Base-by-base conservation (phyloP, 768 basidiomycete species). In the Tylopilus sp. region DNA sequence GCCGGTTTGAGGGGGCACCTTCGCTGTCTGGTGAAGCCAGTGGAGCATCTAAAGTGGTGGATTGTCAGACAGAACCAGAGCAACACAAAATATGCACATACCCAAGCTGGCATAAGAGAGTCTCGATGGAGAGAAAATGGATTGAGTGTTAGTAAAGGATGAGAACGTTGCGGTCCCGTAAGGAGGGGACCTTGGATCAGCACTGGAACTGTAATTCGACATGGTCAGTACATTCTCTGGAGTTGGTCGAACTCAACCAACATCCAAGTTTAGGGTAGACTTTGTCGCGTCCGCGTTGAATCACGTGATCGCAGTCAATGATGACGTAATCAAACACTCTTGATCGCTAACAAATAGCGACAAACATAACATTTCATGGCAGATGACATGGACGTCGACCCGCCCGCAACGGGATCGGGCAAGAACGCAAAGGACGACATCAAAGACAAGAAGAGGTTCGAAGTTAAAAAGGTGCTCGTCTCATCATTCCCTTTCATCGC, bases 401-500 rank as follows among this genome's bases (percentile, higher is more conserved):
- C 64, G 20, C 60, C 68, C 39, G 59, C 65, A 25, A 33, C 63
- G 28, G 60, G 72, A 22, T 68, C 73, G 38, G 71, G 67, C 36
- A 77, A 77, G 59, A 78, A 77, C 50, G 68, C 64, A 49, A 78
- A 78, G 57, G 80, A 82, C 44, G 80, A 81, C 40, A 68, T 58
- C 47, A 88, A 88, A 69, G 76, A 78, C 23, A 92, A 92, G 73
- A 86, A 89, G 64, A 75, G 91, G 55, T 99, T 99, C 66, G 95
- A 98, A 71, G 97, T 99, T 57, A 99, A 99, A 80, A 98, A 99
- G 91, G 95, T 95, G 48, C 40, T 71, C 46, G 10, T 3, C 17
- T 50, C 33, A 20, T 48, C 35, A 3, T 44, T 33, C 49, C 18
- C 45, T 35, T 35, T 51, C 51, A 15, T 46, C 43, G 5, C 11